Conservation (phyloP, 164 flowering plant genomes). For the Nelumbo lutea region DNA sequence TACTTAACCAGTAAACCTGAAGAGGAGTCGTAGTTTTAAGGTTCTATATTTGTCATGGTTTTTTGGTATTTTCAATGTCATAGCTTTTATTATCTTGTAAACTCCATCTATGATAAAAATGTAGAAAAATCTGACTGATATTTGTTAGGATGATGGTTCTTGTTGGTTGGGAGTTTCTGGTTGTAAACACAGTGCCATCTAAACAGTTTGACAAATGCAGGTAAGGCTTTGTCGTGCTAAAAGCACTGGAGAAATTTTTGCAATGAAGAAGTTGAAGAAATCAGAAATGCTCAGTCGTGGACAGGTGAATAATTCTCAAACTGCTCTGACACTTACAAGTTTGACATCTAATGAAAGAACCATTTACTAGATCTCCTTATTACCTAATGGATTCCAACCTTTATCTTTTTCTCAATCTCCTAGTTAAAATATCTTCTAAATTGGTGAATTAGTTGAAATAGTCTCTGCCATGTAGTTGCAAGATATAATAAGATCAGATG, state of each 20-base stretch:
- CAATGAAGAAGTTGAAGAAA: conserved; percentile 89
- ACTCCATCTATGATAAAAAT: background rate
- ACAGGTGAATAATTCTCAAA: conserved; percentile 50
- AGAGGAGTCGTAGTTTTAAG: background rate
- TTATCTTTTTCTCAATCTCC: too few relatives aligned
- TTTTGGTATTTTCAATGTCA: background rate
- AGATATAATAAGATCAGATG: background rate
- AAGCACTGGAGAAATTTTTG: conserved; percentile 71
- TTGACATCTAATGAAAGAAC: background rate
- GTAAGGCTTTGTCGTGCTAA: conserved; percentile 81
- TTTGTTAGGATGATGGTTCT: background rate
- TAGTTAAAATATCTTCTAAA: too few relatives aligned
- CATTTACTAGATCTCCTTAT: background rate
- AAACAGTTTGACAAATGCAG: conserved; percentile 30
- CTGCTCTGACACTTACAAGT: background rate
- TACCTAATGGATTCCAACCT: background rate
- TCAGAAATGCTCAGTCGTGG: conserved; percentile 97
- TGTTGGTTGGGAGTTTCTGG: background rate
- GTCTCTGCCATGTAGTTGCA: too few relatives aligned
- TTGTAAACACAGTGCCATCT: background rate
- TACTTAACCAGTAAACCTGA: background rate
- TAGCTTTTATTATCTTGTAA: background rate
- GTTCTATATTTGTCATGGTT: background rate
- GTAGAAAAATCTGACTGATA: background rate
- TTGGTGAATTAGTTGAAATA: too few relatives aligned